phyloP scores from a whole-genome alignment of 352 stramenopile species.

The Pythium pyrilobum region DNA sequence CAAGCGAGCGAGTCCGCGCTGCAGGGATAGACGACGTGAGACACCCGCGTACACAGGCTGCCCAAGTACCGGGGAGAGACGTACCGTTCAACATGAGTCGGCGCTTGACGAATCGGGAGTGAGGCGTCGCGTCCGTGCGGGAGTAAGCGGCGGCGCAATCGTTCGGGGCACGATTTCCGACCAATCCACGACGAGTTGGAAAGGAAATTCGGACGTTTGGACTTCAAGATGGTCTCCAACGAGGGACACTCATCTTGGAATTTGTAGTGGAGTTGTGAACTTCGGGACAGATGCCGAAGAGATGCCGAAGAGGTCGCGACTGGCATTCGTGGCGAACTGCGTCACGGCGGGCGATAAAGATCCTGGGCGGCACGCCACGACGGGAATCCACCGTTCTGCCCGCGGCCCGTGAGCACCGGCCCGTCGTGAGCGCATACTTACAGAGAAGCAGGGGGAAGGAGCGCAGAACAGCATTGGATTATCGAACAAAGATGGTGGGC shows the following conservation, averaged over 20 bases:
- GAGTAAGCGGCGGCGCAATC: neutral
- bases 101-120: neutral
- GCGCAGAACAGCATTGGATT: no score
- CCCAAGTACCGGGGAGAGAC: no score
- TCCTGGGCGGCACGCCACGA: neutral
- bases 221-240: conserved; percentile 13
- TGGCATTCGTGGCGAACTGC: no score
- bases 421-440: no score
- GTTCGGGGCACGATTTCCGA: neutral
- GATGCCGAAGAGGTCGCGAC: no score
- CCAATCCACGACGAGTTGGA: neutral
- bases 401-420: no score
- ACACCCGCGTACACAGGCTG: no score
- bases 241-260: conserved; percentile 15
- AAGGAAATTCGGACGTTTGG: conserved; percentile 6
- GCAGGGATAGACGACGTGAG: neutral
- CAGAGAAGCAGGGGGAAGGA: no score
- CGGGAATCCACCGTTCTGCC: no score
- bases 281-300: conserved; percentile 7
- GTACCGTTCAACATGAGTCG: conserved; percentile 16
- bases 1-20: conserved; percentile 13
- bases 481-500: neutral
- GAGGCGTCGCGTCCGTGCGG: neutral
- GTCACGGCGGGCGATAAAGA: no score
- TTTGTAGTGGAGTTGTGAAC: neutral